phyloP scores from a whole-genome alignment of 148 eudicot genomes.

The Rhododendron molle region DNA sequence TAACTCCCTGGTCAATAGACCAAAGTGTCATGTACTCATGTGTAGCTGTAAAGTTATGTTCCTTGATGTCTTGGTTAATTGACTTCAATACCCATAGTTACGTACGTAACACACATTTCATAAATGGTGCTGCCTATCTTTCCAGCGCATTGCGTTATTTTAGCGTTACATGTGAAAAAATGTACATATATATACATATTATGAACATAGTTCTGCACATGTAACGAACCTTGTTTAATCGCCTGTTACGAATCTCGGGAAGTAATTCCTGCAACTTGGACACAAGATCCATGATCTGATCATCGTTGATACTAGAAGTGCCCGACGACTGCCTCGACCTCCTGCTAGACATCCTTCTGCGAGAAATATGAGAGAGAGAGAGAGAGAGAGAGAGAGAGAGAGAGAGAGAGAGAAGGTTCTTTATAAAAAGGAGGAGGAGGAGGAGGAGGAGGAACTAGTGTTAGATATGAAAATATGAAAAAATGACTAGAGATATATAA shows the following conservation, averaged over 20 bases:
- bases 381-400: neutral
- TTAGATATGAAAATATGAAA: conserved; percentile 5
- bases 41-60: neutral
- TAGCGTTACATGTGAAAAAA: neutral
- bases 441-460: conserved; percentile 13
- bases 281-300: conserved; percentile 67
- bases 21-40: neutral
- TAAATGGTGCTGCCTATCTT: neutral
- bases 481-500: neutral
- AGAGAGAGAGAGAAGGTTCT: neutral
- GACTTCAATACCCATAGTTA: neutral
- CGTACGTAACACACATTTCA: neutral
- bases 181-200: neutral
- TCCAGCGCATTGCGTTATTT: neutral
- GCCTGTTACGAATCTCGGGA: conserved; percentile 65
- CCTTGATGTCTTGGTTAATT: neutral
- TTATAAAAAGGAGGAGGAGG: conserved; percentile 10
- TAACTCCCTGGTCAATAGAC: neutral
- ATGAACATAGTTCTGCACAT: neutral
- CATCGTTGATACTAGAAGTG: conserved; percentile 52
- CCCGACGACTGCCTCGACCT: conserved; percentile 54
- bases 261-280: conserved; percentile 73
- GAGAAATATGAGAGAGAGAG: neutral
- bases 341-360: conserved; percentile 55
- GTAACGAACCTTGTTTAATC: conserved; percentile 46